Percentiles rank a stretch among this genome's conserved stretches.
phyloP scores from a whole-genome alignment of 805 yeast genomes.

The Yueomyces sp. region DNA sequence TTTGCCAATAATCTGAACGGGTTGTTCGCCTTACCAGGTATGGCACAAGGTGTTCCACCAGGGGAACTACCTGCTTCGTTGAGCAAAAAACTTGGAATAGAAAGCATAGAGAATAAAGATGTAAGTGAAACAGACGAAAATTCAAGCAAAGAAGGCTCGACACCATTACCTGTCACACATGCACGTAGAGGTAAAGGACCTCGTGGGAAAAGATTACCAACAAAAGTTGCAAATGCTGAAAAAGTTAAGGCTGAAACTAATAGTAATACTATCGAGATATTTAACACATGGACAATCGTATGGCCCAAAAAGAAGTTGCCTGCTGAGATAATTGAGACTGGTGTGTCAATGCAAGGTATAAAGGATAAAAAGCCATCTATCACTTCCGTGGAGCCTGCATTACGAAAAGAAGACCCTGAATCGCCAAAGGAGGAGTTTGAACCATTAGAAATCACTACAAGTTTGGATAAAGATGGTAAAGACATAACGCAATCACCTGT shows the following conservation, averaged over 20 bases:
- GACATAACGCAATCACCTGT: too few species aligned
- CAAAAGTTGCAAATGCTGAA: conserved; percentile 30
- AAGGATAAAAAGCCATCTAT: too few species aligned
- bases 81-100: conserved; percentile 9
- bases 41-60: conserved; percentile 14
- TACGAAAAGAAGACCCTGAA: not conserved
- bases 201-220: conserved; percentile 55
- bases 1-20: conserved; percentile 52
- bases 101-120: not conserved
- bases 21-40: conserved; percentile 44
- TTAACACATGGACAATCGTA: conserved; percentile 12
- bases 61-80: conserved; percentile 17
- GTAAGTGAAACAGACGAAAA: not conserved
- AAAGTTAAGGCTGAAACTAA: conserved; percentile 13
- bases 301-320: not conserved
- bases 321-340: not conserved
- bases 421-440: not conserved
- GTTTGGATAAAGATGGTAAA: too few species aligned
- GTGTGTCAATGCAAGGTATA: too few species aligned
- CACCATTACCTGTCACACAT: not conserved
- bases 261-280: conserved; percentile 10
- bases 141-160: not conserved
- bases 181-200: conserved; percentile 57
- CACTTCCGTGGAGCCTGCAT: too few species aligned
- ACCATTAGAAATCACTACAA: too few species aligned